These are phyloP conservation scores for Ottelia alismoides DNA, from an alignment of 106 monocot species.

Conservation along the genomic window DNA sequence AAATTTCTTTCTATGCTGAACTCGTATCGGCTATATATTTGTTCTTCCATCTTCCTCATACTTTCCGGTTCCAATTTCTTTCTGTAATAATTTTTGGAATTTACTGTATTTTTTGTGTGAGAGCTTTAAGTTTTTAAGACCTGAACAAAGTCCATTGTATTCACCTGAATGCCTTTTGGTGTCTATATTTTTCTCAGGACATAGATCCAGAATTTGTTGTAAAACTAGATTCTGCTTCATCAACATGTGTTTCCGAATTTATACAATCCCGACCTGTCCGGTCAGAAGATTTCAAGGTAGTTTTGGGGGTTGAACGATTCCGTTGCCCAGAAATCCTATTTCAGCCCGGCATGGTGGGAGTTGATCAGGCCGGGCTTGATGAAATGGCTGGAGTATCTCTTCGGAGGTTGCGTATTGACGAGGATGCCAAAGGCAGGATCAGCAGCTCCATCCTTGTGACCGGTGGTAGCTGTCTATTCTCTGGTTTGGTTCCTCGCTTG, in stretches of 20 bases:
- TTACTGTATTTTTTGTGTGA: too few species aligned
- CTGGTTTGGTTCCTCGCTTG: constrained; percentile 48
- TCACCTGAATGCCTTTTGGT: not conserved
- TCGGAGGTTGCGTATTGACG: constrained; percentile 22
- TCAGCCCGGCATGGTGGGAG: constrained; percentile 65
- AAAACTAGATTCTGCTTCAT: constrained; percentile 13
- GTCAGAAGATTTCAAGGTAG: constrained; percentile 53
- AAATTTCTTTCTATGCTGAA: too few species aligned
- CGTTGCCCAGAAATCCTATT: constrained; percentile 76
- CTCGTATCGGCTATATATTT: too few species aligned
- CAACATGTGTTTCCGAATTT: constrained; percentile 19
- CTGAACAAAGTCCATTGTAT: too few species aligned
- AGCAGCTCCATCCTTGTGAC: constrained; percentile 49
- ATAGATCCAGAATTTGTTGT: constrained; percentile 54
- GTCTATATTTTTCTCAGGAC: constrained; percentile 49
- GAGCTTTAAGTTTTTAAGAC: too few species aligned
- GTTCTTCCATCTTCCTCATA: too few species aligned
- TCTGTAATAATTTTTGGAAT: too few species aligned
- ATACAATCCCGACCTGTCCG: constrained; percentile 21
- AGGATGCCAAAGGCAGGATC: constrained; percentile 32
- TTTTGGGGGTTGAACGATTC: constrained; percentile 57
- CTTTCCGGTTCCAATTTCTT: too few species aligned
- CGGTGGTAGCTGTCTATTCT: constrained; percentile 55
- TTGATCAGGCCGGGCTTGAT: constrained; percentile 70
- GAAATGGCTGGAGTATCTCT: constrained; percentile 59